Conservation (phyloP, 257 asterid species). For the Buddleja alternifolia region DNA sequence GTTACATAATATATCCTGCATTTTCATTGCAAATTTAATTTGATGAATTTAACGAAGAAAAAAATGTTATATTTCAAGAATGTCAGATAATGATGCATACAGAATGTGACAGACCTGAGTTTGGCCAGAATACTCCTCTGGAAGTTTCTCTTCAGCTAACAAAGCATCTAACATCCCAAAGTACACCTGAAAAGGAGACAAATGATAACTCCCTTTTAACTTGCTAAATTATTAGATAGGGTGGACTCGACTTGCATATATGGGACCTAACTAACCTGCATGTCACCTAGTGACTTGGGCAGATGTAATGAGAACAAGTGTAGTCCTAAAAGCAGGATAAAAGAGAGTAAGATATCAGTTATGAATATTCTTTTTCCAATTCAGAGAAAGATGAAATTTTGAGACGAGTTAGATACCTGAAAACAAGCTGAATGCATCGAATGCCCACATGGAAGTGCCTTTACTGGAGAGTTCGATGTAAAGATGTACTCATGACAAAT, state of each 20-base stretch:
- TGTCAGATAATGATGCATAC: constrained; percentile 10
- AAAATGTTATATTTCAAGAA: constrained; percentile 17
- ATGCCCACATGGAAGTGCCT: constrained; percentile 90
- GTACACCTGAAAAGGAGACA: constrained; percentile 57
- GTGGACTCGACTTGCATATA: constrained; percentile 1
- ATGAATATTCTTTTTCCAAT: neutral
- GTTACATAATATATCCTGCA: constrained; percentile 85
- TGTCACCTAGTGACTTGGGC: constrained; percentile 96
- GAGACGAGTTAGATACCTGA: constrained; percentile 52
- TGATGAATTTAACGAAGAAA: neutral
- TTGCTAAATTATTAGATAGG: neutral
- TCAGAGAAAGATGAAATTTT: neutral
- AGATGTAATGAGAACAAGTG: constrained; percentile 74
- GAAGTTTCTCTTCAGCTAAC: constrained; percentile 76
- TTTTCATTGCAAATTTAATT: constrained; percentile 15
- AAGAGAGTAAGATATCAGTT: constrained; percentile 24
- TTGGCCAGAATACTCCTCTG: constrained; percentile 75
- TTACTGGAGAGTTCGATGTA: constrained; percentile 75
- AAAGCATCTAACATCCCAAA: constrained; percentile 79
- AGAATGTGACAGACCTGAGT: constrained; percentile 56
- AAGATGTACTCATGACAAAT: constrained; percentile 84
- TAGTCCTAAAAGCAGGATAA: constrained; percentile 57
- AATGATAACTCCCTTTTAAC: neutral
- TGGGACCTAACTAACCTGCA: constrained; percentile 60
- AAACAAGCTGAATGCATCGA: constrained; percentile 88